Conservation (phyloP, 306 rosid genomes). For the Prunus mongolica region DNA sequence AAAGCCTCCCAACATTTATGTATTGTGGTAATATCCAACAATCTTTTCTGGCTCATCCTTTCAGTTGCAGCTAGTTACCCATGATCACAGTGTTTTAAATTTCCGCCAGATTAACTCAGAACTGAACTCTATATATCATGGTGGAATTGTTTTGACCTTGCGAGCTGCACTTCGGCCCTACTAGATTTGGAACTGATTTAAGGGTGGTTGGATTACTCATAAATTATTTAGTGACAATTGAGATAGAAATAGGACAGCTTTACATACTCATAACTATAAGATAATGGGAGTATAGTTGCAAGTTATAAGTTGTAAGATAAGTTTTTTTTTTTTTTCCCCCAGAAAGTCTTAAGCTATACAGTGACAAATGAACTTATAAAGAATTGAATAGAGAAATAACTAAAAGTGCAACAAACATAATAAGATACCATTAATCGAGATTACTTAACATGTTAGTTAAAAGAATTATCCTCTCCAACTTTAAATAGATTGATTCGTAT, state of each 20-base stretch:
- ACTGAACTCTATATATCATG: neutral
- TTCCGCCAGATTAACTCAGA: neutral
- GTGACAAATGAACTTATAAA: neutral
- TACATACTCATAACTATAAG: neutral
- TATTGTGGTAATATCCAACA: neutral
- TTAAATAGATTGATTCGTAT: neutral
- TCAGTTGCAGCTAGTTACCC: too few species aligned
- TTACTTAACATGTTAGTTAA: neutral
- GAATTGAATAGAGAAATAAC: neutral
- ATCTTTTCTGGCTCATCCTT: neutral
- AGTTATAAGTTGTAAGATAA: constrained; percentile 9
- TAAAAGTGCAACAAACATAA: neutral
- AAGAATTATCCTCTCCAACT: neutral
- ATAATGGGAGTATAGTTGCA: neutral
- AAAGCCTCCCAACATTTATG: neutral
- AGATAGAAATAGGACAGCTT: neutral
- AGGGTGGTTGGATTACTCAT: neutral
- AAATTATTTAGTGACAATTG: neutral
- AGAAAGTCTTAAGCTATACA: neutral
- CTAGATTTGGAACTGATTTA: neutral
- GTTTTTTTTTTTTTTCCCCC: neutral
- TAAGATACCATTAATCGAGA: neutral
- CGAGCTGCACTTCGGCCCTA: neutral
- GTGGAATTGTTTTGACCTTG: neutral
- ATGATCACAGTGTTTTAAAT: neutral